Base-by-base conservation (phyloP, 2,329 filamentous ascomycete genomes). In the Colletotrichum sp. region DNA sequence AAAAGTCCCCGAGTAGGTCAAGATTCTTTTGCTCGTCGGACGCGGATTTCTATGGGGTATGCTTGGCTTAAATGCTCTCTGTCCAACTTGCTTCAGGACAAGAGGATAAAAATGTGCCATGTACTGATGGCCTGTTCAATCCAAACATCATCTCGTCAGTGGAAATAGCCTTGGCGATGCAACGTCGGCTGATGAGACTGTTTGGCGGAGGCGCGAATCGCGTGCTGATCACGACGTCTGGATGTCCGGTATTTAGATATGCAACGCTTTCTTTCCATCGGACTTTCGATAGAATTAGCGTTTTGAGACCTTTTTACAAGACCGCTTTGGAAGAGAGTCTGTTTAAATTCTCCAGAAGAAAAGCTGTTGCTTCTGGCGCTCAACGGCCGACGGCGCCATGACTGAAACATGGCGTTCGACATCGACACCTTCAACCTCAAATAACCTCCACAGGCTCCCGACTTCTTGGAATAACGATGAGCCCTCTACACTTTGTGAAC, bases 221-320 rank as follows among this genome's bases (percentile, higher is more conserved):
- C 18, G 39, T n/a, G 39, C 4, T 49, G 39, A 49, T 49, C 39
- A 4, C 18, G 1, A 12, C 4, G 18, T 49, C 9, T n/a, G 39
- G 18, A 49, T n/a, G 18, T n/a, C 5, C 0, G 6, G 39, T n/a
- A n/a, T n/a, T 49, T 12, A 3, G 1, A 2, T 4, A 4, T n/a
- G 18, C 1, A n/a, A 49, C 10, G 39, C 39, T 49, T n/a, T 44
- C 36, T 44, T 44, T 44, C 36, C 36, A 18, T 18, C 36, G 2
- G 9, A 49, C 6, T 49, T 10, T 49, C 10, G 9, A 49, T n/a
- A 3, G 16, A 39, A 2, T 18, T 9, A 18, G 36, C 36, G 2
- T 12, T n/a, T 3, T 2, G 16, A n/a, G 18, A 49, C 18, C 9
- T 3, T 15, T n/a, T 49, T 18, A 5, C 8, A 8, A 39, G 7